Evolutionary conservation across 2,329 filamentous ascomycete genomes (phyloP), one percentile per base, ranked within the genome.

Genomic region (Venturia oleaginea): DNA sequence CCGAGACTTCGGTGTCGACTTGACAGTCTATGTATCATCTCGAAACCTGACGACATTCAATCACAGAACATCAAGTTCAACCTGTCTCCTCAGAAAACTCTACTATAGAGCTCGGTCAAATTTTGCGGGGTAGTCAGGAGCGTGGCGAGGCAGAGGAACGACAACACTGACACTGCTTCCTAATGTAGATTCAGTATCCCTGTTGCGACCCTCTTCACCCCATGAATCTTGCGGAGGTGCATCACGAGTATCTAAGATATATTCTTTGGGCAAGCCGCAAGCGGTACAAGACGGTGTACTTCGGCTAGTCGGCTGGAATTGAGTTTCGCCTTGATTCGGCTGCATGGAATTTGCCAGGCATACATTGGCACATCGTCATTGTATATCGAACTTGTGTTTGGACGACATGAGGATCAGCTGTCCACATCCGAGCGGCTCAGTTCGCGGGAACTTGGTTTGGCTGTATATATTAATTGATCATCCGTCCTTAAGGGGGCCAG

Each of bases 101-200:
- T 54, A 54, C 48, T n/a, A 13, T 30, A 22, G 24, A 27, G 13
- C n/a, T 66, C 64, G 66, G 32, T 75, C 73, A 4, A 3, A 68
- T 38, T 15, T 54, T 54, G 48, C 48, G 48, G 48, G 48, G 48
- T 54, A 54, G 4, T 27, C 7, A 27, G 46, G 22, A 24, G 46
- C 11, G 46, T 51, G 48, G 48, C 30, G 48, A 24, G 48, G 22
- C 48, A 30, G 10, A 54, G 48, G 32, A 30, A 54, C 32, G 48
- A 54, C 48, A 30, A 24, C 32, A 32, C 48, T 54, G 48, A 24
- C 48, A 54, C 27, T 24, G 48, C 6, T 27, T 24, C 2, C 48
- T 54, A n/a, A n/a, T n/a, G n/a, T n/a, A n/a, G n/a, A n/a, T n/a
- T n/a, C n/a, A n/a, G n/a, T n/a, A n/a, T n/a, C n/a, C n/a, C n/a